Base-by-base conservation (phyloP, 2,329 filamentous ascomycete genomes). In the Exophiala dermatitidis region DNA sequence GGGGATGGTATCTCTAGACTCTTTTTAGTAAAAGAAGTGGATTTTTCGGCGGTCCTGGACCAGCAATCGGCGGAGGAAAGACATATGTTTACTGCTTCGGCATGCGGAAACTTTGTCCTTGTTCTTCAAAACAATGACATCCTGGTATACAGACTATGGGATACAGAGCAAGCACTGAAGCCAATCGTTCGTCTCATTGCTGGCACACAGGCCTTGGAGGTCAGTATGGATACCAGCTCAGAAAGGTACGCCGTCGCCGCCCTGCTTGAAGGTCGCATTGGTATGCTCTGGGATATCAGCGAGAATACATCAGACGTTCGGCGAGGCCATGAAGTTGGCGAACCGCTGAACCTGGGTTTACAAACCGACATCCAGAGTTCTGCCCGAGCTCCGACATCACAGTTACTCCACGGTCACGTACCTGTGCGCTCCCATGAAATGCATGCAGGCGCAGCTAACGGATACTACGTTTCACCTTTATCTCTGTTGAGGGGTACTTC, bases 191-290 rank as follows among this genome's bases (percentile, higher is more conserved):
- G 70, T 38, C 74, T 86, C 7, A 64, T 75, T 9, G 85, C 82
- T 60, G 80, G 80, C 8, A 70, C 73, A 10, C 70, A 75, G 42
- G 77, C 85, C 2, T 64, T 86, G 4, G 74, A 77, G 2, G 78
- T 81, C 60, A 80, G 79, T 57, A 83, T 86, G 74, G 81, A 85
- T 64, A 80, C 79, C 0, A 82, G 77, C 3, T 75, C 72, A 2
- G 70, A 76, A 5, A 72, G 74, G 41, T 73, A 79, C 59, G 74
- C 79, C 4, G 70, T 85, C 48, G 82, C 81, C 10, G 75, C 79
- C 31, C 68, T 86, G 5, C 70, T 85, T 44, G 75, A 80, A 56
- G 80, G 79, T 4, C 76, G 82, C 2, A 72, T 80, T 63, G 82
- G 81, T 3, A 73, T 85, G 64, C 74, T 85, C 1, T 83, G 76